Evolutionary conservation across 208 protist species (phyloP), one percentile per base, ranked within the genome.

Genomic region (Trypanosoma congolense): DNA sequence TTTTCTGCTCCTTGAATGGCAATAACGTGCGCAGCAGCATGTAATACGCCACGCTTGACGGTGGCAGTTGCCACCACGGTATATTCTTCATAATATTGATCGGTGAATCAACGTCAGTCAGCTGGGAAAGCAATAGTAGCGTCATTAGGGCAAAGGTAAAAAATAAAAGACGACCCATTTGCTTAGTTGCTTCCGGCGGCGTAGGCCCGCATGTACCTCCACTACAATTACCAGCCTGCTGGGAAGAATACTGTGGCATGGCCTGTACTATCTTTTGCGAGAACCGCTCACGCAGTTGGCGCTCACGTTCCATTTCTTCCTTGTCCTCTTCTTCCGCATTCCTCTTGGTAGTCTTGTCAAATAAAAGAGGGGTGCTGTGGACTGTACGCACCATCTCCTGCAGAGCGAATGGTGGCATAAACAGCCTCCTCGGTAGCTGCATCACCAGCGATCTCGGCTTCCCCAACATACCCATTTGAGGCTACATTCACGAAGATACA

Each of bases 271-370:
- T 75, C 50, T 91, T 93, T 59, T 80, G 47, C 21, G 80, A 76
- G 67, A 91, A 93, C 19, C 63, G 75, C 53, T 87, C 80, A 18
- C 87, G 87, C 56, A 93, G 58, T 9, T 43, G 43, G 1, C 75
- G 69, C 56, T 93, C 87, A 40, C 83, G 74, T 67, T 93, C 83
- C 8, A 89, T 58, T 60, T 93, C 82, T 50, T 90, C 80, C 22
- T 64, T 70, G 53, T 93, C 87, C 55, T 93, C 87, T 28, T 70
- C 51, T 6, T 88, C 77, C 4, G 57, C 69, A 4, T 75, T 57
- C 3, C 77, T 51, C 16, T 68, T 74, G 58, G 61, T 65, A 3
- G 52, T 29, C 30, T 68, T 68, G 1, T 51, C 33, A 10, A 35
- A 18, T 29, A 31, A 19, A 22, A 51, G 41, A 38, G n/a, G 25